Percentiles rank a stretch among this genome's conserved stretches.
phyloP scores from a whole-genome alignment of 345 rosid species.

The Lepidium aucheri region DNA sequence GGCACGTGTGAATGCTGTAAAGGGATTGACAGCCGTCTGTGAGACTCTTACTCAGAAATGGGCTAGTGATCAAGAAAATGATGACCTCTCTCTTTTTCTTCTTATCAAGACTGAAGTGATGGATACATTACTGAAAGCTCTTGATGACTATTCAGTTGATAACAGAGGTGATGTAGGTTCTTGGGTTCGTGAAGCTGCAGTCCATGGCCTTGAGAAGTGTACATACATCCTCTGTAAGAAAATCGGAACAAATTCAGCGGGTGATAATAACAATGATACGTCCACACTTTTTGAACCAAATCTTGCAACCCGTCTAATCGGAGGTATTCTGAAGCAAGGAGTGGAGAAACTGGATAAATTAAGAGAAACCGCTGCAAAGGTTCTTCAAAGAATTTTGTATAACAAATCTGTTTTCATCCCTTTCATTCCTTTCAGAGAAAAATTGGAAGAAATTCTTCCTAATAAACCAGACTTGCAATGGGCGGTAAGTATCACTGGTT shows the following conservation, averaged over 20 bases:
- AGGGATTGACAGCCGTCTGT: slow-evolving; percentile 78
- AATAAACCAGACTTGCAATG: slow-evolving; percentile 47
- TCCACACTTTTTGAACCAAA: slow-evolving; percentile 44
- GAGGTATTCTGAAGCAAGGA: slow-evolving; percentile 75
- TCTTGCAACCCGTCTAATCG: slow-evolving; percentile 53
- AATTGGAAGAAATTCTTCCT: slow-evolving; percentile 62
- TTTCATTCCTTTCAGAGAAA: slow-evolving; percentile 60
- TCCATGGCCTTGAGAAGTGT: slow-evolving; percentile 84
- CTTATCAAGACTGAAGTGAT: slow-evolving; percentile 79
- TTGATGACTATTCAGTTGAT: slow-evolving; percentile 89
- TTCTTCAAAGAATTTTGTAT: slow-evolving; percentile 69
- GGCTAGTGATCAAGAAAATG: slow-evolving; percentile 25
- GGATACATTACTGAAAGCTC: slow-evolving; percentile 71
- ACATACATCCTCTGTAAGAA: slow-evolving; percentile 62
- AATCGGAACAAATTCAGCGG: slow-evolving; percentile 17
- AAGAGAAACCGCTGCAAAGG: slow-evolving; percentile 84
- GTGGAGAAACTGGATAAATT: slow-evolving; percentile 93
- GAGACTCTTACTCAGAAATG: slow-evolving; percentile 45
- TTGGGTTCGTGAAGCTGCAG: slow-evolving; percentile 98
- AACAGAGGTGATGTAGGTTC: slow-evolving; percentile 98
- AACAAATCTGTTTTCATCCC: slow-evolving; percentile 42
- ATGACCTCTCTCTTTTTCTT: slow-evolving; percentile 40
- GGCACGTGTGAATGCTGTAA: slow-evolving; percentile 91
- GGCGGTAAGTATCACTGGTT: slow-evolving; percentile 45
- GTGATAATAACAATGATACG: neutral